These are phyloP conservation scores for Lomentospora prolificans DNA, from an alignment of 2,329 filamentous ascomycete genomes.

Conservation along the genomic window DNA sequence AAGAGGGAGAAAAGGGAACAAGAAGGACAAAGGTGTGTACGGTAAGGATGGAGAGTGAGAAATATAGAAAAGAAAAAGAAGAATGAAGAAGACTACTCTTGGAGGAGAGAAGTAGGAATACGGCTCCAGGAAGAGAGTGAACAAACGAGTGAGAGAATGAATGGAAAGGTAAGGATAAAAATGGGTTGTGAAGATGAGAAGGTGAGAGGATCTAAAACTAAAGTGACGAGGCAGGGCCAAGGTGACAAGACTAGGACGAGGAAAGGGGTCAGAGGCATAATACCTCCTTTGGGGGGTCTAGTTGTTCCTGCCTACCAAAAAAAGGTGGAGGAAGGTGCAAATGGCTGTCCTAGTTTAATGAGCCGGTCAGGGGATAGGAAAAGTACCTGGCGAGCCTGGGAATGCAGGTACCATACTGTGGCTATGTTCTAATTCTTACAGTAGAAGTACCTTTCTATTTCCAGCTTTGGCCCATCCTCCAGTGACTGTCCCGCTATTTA, in stretches of 20 bases:
- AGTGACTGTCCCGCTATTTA: not conserved
- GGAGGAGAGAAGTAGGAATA: constrained; percentile 12
- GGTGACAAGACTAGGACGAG: constrained; percentile 7
- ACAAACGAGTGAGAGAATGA: constrained; percentile 10
- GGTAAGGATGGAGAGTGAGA: constrained; percentile 1
- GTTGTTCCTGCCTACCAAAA: constrained; percentile 8
- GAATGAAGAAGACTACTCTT: constrained; percentile 8
- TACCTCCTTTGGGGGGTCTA: constrained; percentile 1
- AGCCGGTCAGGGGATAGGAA: constrained; percentile 11
- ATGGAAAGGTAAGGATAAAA: constrained; percentile 6
- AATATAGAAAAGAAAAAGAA: constrained; percentile 5
- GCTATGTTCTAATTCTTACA: not conserved
- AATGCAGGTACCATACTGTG: constrained; percentile 9
- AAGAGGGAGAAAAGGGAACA: not conserved
- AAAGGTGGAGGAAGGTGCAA: constrained; percentile 18
- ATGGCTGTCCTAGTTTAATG: constrained; percentile 26
- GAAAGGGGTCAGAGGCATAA: constrained; percentile 3
- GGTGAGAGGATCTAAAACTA: constrained; percentile 2
- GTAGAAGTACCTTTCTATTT: not conserved
- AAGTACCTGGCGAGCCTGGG: constrained; percentile 5
- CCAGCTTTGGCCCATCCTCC: not conserved
- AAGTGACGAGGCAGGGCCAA: constrained; percentile 8
- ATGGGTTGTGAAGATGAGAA: not conserved
- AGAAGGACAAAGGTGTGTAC: constrained; percentile 3
- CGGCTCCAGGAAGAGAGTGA: constrained; percentile 7